These are phyloP conservation scores for Globisporangium paroecandrum DNA, from an alignment of 352 stramenopile genomes.

Conservation along the genomic window DNA sequence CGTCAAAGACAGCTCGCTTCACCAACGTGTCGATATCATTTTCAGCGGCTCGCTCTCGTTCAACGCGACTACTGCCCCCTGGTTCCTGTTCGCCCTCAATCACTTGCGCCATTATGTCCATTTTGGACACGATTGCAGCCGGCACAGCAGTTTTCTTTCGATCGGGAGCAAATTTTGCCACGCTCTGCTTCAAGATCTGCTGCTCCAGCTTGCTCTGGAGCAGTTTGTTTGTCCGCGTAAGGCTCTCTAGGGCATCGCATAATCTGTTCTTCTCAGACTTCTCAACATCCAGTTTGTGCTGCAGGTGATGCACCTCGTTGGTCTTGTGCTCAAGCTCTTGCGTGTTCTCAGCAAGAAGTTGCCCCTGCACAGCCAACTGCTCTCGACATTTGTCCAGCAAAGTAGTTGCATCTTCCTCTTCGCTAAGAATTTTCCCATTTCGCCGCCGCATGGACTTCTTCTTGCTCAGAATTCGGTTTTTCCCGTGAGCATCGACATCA, in stretches of 20 bases:
- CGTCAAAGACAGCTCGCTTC: constrained; percentile 5
- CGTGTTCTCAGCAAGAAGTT: constrained; percentile 54
- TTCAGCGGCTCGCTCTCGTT: not conserved
- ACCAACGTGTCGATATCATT: not conserved
- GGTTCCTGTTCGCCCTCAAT: not conserved
- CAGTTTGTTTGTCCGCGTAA: constrained; percentile 58
- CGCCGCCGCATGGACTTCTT: constrained; percentile 46
- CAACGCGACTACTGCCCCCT: too few relatives aligned
- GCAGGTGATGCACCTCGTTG: constrained; percentile 39
- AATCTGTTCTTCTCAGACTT: constrained; percentile 30
- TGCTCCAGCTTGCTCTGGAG: constrained; percentile 59
- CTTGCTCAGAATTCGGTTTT: constrained; percentile 37
- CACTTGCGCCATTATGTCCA: not conserved
- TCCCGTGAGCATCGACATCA: constrained; percentile 38
- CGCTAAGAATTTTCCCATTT: constrained; percentile 27
- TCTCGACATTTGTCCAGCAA: constrained; percentile 43
- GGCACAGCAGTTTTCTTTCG: constrained; percentile 17
- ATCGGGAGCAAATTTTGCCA: constrained; percentile 26
- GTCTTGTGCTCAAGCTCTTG: constrained; percentile 58
- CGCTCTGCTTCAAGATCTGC: constrained; percentile 64
- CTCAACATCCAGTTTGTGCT: constrained; percentile 31
- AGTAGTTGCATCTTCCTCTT: constrained; percentile 28
- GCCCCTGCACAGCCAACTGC: constrained; percentile 51
- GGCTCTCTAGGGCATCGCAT: constrained; percentile 41
- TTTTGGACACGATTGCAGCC: constrained; percentile 1